These are phyloP conservation scores for Amphirosellinia nigrospora DNA, from an alignment of 495 filamentous ascomycete genomes.

Conservation along the genomic window DNA sequence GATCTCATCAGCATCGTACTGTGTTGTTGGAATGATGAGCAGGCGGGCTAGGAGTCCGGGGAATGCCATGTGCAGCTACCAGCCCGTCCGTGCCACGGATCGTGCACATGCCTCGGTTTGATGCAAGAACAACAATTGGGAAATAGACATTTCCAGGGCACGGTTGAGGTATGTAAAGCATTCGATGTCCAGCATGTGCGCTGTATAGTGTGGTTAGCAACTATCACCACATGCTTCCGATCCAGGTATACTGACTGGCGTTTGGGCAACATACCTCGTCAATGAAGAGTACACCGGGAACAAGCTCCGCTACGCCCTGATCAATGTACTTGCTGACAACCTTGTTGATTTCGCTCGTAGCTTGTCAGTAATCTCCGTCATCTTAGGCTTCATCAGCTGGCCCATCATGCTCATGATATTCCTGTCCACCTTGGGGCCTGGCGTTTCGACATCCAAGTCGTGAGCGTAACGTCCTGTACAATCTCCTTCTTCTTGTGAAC, in stretches of 20 bases:
- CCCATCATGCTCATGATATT: slow-evolving; percentile 99
- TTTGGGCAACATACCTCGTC: slow-evolving; percentile 74
- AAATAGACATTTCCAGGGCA: slow-evolving; percentile 89
- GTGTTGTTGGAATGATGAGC: slow-evolving; percentile 91
- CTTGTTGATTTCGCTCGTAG: slow-evolving; percentile 95
- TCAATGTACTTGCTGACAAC: slow-evolving; percentile 98
- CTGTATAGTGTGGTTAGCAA: slow-evolving; percentile 55
- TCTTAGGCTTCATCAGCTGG: slow-evolving; percentile 97
- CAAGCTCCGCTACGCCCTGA: slow-evolving; percentile 95
- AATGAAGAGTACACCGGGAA: slow-evolving; percentile 96
- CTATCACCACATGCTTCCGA: neutral
- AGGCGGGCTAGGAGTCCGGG: slow-evolving; percentile 89
- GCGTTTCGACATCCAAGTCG: slow-evolving; percentile 95
- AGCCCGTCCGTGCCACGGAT: slow-evolving; percentile 87
- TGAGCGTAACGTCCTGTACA: slow-evolving; percentile 97
- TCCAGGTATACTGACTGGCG: neutral
- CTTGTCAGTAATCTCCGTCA: slow-evolving; percentile 98
- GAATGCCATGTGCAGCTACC: slow-evolving; percentile 88
- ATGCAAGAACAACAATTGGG: slow-evolving; percentile 97
- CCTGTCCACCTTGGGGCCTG: slow-evolving; percentile 91
- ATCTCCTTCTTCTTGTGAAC: slow-evolving; percentile 99
- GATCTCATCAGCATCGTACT: slow-evolving; percentile 85
- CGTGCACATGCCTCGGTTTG: slow-evolving; percentile 89
- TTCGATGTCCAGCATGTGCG: slow-evolving; percentile 98
- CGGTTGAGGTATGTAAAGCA: slow-evolving; percentile 99